Conservation (phyloP, 2,329 filamentous ascomycete genomes). For the Ophiognomonia clavigignenti-juglandacearum region DNA sequence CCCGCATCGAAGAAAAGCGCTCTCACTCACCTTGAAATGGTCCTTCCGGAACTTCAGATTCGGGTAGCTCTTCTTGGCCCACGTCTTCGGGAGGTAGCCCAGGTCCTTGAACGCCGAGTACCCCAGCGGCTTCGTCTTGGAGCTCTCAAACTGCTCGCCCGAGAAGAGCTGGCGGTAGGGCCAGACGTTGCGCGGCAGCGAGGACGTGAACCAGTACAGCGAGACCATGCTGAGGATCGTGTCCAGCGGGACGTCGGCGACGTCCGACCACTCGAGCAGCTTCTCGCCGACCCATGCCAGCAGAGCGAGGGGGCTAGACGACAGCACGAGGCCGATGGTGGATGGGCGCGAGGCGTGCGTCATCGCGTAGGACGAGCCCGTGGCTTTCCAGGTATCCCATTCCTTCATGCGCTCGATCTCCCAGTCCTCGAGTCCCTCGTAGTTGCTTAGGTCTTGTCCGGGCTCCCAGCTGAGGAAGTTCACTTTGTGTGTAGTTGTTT, state of each 20-base stretch:
- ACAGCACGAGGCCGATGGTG: constrained; percentile 51
- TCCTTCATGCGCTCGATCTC: constrained; percentile 33
- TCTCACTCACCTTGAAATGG: constrained; percentile 18
- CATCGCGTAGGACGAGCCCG: constrained; percentile 45
- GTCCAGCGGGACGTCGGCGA: constrained; percentile 25
- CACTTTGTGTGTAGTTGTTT: not conserved
- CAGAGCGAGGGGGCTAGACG: constrained; percentile 49
- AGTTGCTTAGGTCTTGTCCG: not conserved
- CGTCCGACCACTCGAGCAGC: constrained; percentile 48
- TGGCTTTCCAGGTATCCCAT: constrained; percentile 30
- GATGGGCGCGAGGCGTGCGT: constrained; percentile 50
- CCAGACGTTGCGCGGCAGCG: constrained; percentile 42
- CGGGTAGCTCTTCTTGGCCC: constrained; percentile 23
- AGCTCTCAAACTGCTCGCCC: not conserved
- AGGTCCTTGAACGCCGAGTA: constrained; percentile 42
- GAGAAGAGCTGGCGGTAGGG: constrained; percentile 36
- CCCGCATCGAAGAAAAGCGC: no score
- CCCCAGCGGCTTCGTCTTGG: constrained; percentile 37
- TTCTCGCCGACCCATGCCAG: constrained; percentile 56
- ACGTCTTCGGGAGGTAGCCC: constrained; percentile 29
- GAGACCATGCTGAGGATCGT: constrained; percentile 44
- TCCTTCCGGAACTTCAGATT: constrained; percentile 15
- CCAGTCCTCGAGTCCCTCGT: constrained; percentile 17
- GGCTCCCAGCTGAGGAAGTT: not conserved
- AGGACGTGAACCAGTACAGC: constrained; percentile 52